phyloP scores from a whole-genome alignment of 495 filamentous ascomycete species.

The Cladorrhinum samala region DNA sequence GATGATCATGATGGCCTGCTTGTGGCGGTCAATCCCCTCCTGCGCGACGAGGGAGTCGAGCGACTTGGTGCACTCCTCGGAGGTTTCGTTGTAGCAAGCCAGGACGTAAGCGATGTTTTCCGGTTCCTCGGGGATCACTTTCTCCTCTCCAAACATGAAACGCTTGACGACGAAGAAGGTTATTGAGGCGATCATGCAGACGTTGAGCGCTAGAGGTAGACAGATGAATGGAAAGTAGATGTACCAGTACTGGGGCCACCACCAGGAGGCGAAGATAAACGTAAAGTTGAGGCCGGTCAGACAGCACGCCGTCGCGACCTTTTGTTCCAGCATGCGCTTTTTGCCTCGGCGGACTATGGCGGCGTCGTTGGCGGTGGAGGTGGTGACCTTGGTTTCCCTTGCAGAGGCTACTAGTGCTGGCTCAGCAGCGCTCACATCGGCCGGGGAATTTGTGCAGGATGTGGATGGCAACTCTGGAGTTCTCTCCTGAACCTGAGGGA shows the following conservation, averaged over 20 bases:
- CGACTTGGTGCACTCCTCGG: neutral
- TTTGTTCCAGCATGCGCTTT: neutral
- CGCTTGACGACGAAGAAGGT: neutral
- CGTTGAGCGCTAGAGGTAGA: neutral
- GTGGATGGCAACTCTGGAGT: neutral
- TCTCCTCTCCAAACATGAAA: neutral
- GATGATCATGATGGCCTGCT: neutral
- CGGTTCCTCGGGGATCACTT: neutral
- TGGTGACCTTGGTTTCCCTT: neutral
- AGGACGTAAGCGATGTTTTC: neutral
- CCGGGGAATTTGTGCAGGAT: neutral
- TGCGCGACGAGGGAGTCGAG: neutral
- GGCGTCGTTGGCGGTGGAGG: neutral
- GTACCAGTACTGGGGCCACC: neutral
- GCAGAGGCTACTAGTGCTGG: neutral
- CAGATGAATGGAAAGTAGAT: neutral
- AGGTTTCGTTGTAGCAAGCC: neutral
- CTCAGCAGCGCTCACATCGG: neutral
- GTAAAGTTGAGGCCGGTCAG: neutral
- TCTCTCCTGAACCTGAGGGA: neutral
- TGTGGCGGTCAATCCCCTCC: neutral
- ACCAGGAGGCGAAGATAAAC: neutral
- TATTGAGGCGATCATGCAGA: neutral
- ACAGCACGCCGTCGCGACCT: neutral
- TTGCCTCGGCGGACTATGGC: neutral